Conservation (phyloP, 768 basidiomycete species). For the Pleurotus giganteus region DNA sequence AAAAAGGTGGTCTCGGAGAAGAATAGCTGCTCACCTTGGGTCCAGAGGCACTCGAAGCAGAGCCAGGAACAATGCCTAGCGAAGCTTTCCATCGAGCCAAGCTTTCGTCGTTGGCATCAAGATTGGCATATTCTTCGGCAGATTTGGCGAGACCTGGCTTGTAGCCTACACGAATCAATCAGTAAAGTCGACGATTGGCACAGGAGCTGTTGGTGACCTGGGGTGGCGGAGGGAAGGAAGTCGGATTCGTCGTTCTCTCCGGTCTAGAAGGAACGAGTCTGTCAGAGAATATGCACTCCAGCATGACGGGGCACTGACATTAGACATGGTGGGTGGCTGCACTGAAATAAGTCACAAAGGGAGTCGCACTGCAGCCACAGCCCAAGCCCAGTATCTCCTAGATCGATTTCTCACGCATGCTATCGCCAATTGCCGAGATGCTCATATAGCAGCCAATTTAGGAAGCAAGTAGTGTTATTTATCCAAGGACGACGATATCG, state of each 20-base stretch:
- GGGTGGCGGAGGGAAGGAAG: constrained; percentile 63
- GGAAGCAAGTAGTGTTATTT: constrained; percentile 13
- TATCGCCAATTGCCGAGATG: constrained; percentile 44
- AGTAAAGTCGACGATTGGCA: constrained; percentile 6
- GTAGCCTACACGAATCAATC: constrained; percentile 53
- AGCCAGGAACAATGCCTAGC: constrained; percentile 73
- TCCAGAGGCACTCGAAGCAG: constrained; percentile 35
- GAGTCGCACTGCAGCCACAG: constrained; percentile 19
- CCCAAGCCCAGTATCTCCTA: constrained; percentile 23
- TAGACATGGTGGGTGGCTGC: constrained; percentile 43
- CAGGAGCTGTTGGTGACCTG: constrained; percentile 42
- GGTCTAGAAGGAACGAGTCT: constrained; percentile 27
- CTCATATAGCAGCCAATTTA: constrained; percentile 13
- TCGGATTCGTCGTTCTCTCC: constrained; percentile 63
- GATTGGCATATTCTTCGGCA: constrained; percentile 77
- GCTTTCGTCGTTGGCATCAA: constrained; percentile 91
- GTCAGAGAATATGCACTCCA: background rate
- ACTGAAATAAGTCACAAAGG: constrained; percentile 13
- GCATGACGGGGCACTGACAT: constrained; percentile 33
- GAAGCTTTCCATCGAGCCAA: constrained; percentile 95
- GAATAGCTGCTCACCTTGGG: constrained; percentile 58
- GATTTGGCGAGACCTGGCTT: constrained; percentile 67
- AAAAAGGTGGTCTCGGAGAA: constrained; percentile 10
- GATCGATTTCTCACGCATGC: constrained; percentile 74
- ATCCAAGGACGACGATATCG: constrained; percentile 5